Base-by-base conservation (phyloP, 805 yeast species). In the Metschnikowia lachancei region DNA sequence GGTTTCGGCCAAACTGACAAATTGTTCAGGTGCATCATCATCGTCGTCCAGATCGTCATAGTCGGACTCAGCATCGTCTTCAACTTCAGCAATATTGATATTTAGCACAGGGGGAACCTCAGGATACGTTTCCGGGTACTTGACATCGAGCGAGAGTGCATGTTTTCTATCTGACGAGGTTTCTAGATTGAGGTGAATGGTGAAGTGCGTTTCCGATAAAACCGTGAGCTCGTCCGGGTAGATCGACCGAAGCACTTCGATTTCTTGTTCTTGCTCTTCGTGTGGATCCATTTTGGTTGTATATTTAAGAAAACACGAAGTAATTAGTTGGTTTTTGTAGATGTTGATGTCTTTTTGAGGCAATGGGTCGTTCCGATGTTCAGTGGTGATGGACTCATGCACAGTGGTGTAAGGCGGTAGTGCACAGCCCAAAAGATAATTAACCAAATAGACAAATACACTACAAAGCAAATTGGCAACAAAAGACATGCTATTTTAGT, bases 251-350 rank as follows among this genome's bases (percentile, higher is more conserved):
- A 92, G 76, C 43, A 94, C 90, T 64, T 91, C 97, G 38, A 94
- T 63, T 65, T 92, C 99, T 67, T 92, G 96, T 24, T 61, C 65
- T 62, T 92, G 97, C 61, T 94, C 97, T 63, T 87, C 96, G 43
- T 65, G 61, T 46, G 83, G 78, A 57, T 86, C 91, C 95, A 87
- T 87, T 6, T 26, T 26, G 28, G 6, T 26, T 9, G 28, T 26
- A 26, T 26, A 26, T 26, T n/a, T n/a, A n/a, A n/a, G n/a, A n/a
- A 26, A 8, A 26, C 28, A 26, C 6, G 28, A 26, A 26, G 6
- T 3, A 3, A 26, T 26, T 12, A 10, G 12, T 6, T 12, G 12
- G 28, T 26, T 9, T 5, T 26, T 26, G 28, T 26, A 26, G 6
- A 12, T 26, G 12, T 26, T 26, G 7, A 8, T 26, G 28, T 26